Evolutionary conservation across 768 basidiomycete genomes (phyloP).

Genomic region (Heimioporus sp.): DNA sequence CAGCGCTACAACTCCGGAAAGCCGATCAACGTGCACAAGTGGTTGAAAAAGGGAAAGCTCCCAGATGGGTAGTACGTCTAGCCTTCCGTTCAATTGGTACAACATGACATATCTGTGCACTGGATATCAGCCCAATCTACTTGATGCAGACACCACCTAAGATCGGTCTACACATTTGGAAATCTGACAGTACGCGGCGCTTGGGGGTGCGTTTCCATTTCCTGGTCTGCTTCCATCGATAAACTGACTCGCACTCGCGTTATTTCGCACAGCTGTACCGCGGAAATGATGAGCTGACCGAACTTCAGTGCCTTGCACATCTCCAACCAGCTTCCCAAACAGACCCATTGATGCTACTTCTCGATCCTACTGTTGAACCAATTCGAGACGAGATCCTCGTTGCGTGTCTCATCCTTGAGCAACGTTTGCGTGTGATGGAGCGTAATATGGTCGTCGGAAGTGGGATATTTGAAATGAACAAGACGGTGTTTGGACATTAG

Average conservation of each 20-base stretch:
- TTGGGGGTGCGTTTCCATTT: slow-evolving; percentile 7
- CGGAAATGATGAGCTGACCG: background rate
- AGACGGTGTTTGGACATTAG: slow-evolving; percentile 6
- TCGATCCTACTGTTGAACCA: slow-evolving; percentile 5
- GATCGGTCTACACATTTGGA: slow-evolving; percentile 5
- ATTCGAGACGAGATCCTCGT: slow-evolving; percentile 14
- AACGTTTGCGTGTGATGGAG: slow-evolving; percentile 8
- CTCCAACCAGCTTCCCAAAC: slow-evolving; percentile 3
- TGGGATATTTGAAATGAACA: slow-evolving; percentile 14
- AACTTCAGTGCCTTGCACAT: slow-evolving; percentile 6
- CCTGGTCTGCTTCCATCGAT: too few species aligned
- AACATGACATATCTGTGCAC: background rate
- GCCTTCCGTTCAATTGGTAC: too few species aligned
- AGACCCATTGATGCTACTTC: slow-evolving; percentile 9
- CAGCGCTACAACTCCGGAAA: background rate
- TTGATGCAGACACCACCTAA: slow-evolving; percentile 5
- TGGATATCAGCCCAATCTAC: slow-evolving; percentile 5
- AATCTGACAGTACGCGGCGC: slow-evolving; percentile 9
- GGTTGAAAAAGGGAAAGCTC: slow-evolving; percentile 10
- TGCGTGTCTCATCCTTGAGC: slow-evolving; percentile 14
- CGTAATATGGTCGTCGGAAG: slow-evolving; percentile 5
- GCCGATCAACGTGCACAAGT: slow-evolving; percentile 10
- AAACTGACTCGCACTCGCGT: background rate
- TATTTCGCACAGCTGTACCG: slow-evolving; percentile 6
- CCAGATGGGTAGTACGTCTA: slow-evolving; percentile 11